Evolutionary conservation across 352 stramenopile genomes (phyloP), one percentile per base, ranked within the genome.

Genomic region (Pythium utonaiense): DNA sequence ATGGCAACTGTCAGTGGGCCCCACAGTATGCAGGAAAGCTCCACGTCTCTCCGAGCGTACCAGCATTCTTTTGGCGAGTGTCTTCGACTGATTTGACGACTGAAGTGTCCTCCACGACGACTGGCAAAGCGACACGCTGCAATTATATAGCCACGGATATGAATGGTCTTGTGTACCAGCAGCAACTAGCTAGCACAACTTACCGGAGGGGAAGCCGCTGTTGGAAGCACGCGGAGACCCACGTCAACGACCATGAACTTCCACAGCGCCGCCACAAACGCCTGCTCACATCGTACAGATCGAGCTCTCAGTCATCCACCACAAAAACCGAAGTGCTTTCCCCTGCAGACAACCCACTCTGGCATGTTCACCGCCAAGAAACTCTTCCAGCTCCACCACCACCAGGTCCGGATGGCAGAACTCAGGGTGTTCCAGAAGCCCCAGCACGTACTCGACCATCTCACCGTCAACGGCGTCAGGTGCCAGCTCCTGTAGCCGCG

Each of bases 241-340:
- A 90, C 76, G 53, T 93, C 78, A 25, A 90, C 49, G 7, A 89
- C 63, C 44, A 91, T 57, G 64, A 86, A 93, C 53, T 86, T 87
- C 81, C 81, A 93, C 38, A 93, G 54, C 14, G 73, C 70, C 10
- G 90, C 56, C 57, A 91, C 82, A 60, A 91, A 86, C 8, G 57
- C 47, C 84, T 91, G 44, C 10, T 21, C 22, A 9, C 6, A 66
- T 22, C 14, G 52, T 8, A 31, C 33, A 17, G 19, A 38, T 55
- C 27, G 17, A 24, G n/a, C 6, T 33, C 25, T 22, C 6, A n/a
- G 22, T 38, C 28, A 36, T 17, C 24, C 9, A 48, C 48, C 45
- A 16, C 21, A 55, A 21, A 14, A 45, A 48, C 52, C 6, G n/a
- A 33, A n/a, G n/a, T n/a, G n/a, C n/a, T n/a, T 21, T 16, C 5